Base-by-base conservation (phyloP, 805 yeast genomes). In the Maudiozyma saulgeensis region DNA sequence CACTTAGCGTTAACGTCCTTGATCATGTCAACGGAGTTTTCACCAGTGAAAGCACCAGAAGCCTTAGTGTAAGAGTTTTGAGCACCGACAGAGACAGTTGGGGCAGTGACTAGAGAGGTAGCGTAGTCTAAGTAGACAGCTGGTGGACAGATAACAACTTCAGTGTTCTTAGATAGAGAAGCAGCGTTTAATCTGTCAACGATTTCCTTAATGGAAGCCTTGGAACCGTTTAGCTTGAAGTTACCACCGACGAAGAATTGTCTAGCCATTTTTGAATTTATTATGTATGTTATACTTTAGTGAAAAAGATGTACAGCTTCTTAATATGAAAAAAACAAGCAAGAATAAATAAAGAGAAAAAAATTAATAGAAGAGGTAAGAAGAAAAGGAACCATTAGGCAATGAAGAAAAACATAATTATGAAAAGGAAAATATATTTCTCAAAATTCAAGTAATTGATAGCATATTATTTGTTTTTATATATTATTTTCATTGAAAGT, bases 31-130 rank as follows among this genome's bases (percentile, higher is more conserved):
- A 95, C 93, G 46, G 96, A 84, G 68, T 85, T 81, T 77, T 93
- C 99, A 71, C 99, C 99, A 56, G 99, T 93, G 87, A 68, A 93
- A 56, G 99, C 99, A 76, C 99, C 99, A 50, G 90, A 79, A 56
- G 81, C 82, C 80, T 88, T 88, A 68, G 76, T 72, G 73, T 80
- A 91, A 56, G 88, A 80, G 74, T 93, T 91, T 78, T 93, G 99
- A 54, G 95, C 96, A 68, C 91, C 83, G 50, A 93, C 79, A 53
- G 79, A 75, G 50, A 93, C 88, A 60, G 81, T 85, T 56, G 81
- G 67, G 71, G 81, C 84, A 66, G 77, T 79, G 74, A 81, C 80
- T 61, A 74, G 72, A 48, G 76, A 75, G 61, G 79, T 84, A 51
- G 96, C 84, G 70, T 81, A 80, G 56, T 79, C 79, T 58, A 93